phyloP scores from a whole-genome alignment of 805 yeast genomes.

The Nakazawaea ernobii region DNA sequence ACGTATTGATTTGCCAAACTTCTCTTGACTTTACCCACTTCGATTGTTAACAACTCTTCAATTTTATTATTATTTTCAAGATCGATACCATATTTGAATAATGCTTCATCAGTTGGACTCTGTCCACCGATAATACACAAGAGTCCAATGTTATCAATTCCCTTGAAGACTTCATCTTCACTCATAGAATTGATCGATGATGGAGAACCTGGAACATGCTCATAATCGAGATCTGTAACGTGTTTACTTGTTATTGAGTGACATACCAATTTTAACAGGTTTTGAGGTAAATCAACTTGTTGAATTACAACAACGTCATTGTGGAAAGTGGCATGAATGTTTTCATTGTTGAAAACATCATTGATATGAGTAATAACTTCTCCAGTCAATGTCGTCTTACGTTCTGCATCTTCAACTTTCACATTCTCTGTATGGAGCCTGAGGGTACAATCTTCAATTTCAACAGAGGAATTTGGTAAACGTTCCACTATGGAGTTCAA shows the following conservation, averaged over 20 bases:
- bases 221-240: slow-evolving; percentile 7
- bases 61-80: slow-evolving; percentile 30
- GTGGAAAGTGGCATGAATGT: slow-evolving; percentile 73
- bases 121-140: slow-evolving; percentile 60
- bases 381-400: slow-evolving; percentile 67
- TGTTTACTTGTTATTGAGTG: slow-evolving; percentile 25
- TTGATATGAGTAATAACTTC: slow-evolving; percentile 83
- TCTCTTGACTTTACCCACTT: slow-evolving; percentile 44
- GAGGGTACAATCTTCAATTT: slow-evolving; percentile 70
- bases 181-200: slow-evolving; percentile 14
- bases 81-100: slow-evolving; percentile 48
- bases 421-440: slow-evolving; percentile 71
- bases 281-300: slow-evolving; percentile 49
- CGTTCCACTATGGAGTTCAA: slow-evolving; percentile 64
- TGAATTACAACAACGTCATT: slow-evolving; percentile 68
- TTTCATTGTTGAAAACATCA: slow-evolving; percentile 56
- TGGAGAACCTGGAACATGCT: slow-evolving; percentile 18
- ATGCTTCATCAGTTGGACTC: slow-evolving; percentile 63
- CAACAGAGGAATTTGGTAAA: slow-evolving; percentile 70
- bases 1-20: slow-evolving; percentile 61
- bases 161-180: slow-evolving; percentile 7
- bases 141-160: slow-evolving; percentile 27
- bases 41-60: slow-evolving; percentile 52
- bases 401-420: slow-evolving; percentile 51
- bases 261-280: slow-evolving; percentile 51